phyloP scores from a whole-genome alignment of 1,139 yeast genomes.

The Yamadazyma membranifaciens region DNA sequence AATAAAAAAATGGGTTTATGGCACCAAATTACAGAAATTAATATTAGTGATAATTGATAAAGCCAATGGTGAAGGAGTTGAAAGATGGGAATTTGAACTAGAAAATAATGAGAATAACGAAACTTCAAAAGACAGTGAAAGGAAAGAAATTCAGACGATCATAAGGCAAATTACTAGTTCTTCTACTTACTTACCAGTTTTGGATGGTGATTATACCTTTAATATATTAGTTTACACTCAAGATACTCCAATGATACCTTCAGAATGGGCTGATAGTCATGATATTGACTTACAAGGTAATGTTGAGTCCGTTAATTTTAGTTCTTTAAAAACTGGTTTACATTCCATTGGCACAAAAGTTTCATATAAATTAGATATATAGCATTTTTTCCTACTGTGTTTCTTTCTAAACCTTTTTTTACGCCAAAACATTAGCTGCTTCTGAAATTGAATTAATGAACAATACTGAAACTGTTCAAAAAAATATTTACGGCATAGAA shows the following conservation, averaged over 20 bases:
- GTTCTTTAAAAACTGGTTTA: slow-evolving; percentile 64
- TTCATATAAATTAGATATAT: slow-evolving; percentile 50
- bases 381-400: too few species aligned
- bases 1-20: slow-evolving; percentile 76
- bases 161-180: slow-evolving; percentile 89
- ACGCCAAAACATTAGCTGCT: too few species aligned
- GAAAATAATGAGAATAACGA: slow-evolving; percentile 23
- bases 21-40: slow-evolving; percentile 66
- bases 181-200: slow-evolving; percentile 77
- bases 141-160: slow-evolving; percentile 77
- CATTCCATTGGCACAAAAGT: slow-evolving; percentile 79
- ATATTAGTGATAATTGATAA: slow-evolving; percentile 72
- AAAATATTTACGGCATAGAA: background rate
- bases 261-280: slow-evolving; percentile 80
- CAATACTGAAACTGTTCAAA: too few species aligned
- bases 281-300: slow-evolving; percentile 55
- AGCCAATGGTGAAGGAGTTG: slow-evolving; percentile 66
- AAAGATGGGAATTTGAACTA: slow-evolving; percentile 83
- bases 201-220: slow-evolving; percentile 74
- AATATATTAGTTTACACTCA: slow-evolving; percentile 85
- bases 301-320: slow-evolving; percentile 67
- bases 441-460: too few species aligned
- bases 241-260: slow-evolving; percentile 57
- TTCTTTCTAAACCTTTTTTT: too few species aligned
- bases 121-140: slow-evolving; percentile 48